Conservation (phyloP, 345 rosid species). For the Kernera saxatilis region DNA sequence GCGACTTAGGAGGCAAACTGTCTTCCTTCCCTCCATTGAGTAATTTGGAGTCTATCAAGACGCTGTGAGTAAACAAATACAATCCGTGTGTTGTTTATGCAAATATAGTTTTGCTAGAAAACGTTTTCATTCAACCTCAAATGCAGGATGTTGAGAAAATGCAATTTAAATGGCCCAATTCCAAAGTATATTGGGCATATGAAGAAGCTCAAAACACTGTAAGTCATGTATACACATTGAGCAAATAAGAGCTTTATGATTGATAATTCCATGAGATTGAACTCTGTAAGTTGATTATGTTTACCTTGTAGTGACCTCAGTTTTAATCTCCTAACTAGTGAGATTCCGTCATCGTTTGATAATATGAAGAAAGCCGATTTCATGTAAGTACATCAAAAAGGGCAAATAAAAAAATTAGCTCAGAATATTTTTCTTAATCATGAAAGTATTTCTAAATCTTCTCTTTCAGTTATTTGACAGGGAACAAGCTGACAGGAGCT, state of each 20-base stretch:
- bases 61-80: constrained; percentile 52
- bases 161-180: constrained; percentile 54
- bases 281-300: background rate
- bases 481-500: constrained; percentile 61
- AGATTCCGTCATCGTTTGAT: constrained; percentile 56
- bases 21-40: constrained; percentile 55
- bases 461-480: constrained; percentile 58
- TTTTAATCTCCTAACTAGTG: constrained; percentile 64
- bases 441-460: background rate
- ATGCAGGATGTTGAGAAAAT: constrained; percentile 62
- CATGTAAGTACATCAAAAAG: constrained; percentile 46
- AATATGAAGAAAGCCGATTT: constrained; percentile 51
- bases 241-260: background rate
- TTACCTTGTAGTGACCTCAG: constrained; percentile 67
- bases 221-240: constrained; percentile 26
- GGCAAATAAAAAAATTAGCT: background rate
- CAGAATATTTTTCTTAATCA: background rate
- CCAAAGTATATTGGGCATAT: constrained; percentile 54
- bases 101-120: background rate
- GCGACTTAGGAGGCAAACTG: constrained; percentile 55
- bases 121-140: background rate
- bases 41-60: constrained; percentile 55
- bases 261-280: background rate
- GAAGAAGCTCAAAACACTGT: constrained; percentile 68
- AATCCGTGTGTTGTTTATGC: background rate